Conservation (phyloP, 768 basidiomycete species). For the Rhizopogon salebrosus region DNA sequence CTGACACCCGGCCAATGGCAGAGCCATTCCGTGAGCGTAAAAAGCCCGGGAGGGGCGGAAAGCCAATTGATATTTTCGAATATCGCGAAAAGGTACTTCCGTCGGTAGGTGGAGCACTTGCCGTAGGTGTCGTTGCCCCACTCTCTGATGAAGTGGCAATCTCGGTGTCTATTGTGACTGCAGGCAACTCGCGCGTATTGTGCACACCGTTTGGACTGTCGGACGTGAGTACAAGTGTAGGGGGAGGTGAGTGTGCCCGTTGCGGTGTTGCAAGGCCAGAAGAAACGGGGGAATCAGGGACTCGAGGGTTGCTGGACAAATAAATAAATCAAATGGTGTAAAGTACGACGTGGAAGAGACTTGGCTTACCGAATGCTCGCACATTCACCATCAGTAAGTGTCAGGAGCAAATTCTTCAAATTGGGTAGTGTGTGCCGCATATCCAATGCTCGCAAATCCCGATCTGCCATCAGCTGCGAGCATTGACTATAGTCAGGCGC, state of each 20-base stretch:
- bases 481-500: constrained; percentile 3
- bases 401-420: constrained; percentile 88
- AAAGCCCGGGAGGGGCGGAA: constrained; percentile 61
- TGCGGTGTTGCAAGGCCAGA: constrained; percentile 21
- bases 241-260: constrained; percentile 12
- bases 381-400: constrained; percentile 68
- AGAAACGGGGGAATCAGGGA: constrained; percentile 17
- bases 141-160: constrained; percentile 42
- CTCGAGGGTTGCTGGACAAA: constrained; percentile 12
- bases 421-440: constrained; percentile 96
- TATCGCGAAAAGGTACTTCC: constrained; percentile 27
- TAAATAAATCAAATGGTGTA: constrained; percentile 8
- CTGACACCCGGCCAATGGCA: constrained; percentile 21
- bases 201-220: constrained; percentile 24
- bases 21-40: constrained; percentile 59
- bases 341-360: neutral
- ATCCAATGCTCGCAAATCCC: constrained; percentile 85
- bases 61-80: constrained; percentile 45
- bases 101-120: constrained; percentile 20
- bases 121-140: constrained; percentile 55
- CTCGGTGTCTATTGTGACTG: constrained; percentile 14
- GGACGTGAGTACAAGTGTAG: constrained; percentile 7
- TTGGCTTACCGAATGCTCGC: constrained; percentile 40
- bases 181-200: constrained; percentile 21
- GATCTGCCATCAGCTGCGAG: constrained; percentile 81